These are phyloP conservation scores for Penicillium dipodomyicola DNA, from an alignment of 495 filamentous ascomycete species.

Conservation along the genomic window DNA sequence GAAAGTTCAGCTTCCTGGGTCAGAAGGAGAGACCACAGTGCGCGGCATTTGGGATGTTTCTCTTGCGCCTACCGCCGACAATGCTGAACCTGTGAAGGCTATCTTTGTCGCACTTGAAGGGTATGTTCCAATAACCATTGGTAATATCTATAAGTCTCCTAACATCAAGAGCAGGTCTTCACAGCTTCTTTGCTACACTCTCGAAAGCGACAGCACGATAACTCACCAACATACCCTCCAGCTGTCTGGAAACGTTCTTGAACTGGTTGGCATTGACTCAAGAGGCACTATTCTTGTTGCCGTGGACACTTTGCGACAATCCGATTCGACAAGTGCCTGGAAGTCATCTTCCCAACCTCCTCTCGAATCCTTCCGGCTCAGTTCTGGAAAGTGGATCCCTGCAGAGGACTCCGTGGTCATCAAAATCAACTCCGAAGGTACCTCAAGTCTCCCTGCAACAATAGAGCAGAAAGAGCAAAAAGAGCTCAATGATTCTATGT, in stretches of 20 bases:
- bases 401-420: constrained; percentile 21
- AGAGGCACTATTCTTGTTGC: constrained; percentile 51
- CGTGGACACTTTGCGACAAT: constrained; percentile 51
- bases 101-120: constrained; percentile 68
- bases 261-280: constrained; percentile 41
- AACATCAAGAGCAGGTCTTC: constrained; percentile 49
- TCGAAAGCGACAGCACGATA: constrained; percentile 43
- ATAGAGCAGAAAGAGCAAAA: constrained; percentile 36
- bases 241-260: constrained; percentile 61
- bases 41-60: constrained; percentile 41
- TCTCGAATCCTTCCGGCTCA: constrained; percentile 31
- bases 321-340: constrained; percentile 40
- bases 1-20: constrained; percentile 38
- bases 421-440: constrained; percentile 37
- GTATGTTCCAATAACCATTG: constrained; percentile 41
- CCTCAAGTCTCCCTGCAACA: constrained; percentile 27
- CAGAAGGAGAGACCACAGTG: constrained; percentile 29
- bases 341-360: constrained; percentile 26
- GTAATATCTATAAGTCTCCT: constrained; percentile 3
- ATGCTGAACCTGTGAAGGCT: constrained; percentile 18
- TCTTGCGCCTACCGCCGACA: constrained; percentile 12
- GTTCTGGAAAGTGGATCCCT: constrained; percentile 24
- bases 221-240: constrained; percentile 44
- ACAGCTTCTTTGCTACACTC: constrained; percentile 56
- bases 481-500: constrained; percentile 55